Percentiles rank a stretch among this genome's conserved stretches.
phyloP scores from a whole-genome alignment of 2,329 filamentous ascomycete species.

The Verticillium albo-atrum region DNA sequence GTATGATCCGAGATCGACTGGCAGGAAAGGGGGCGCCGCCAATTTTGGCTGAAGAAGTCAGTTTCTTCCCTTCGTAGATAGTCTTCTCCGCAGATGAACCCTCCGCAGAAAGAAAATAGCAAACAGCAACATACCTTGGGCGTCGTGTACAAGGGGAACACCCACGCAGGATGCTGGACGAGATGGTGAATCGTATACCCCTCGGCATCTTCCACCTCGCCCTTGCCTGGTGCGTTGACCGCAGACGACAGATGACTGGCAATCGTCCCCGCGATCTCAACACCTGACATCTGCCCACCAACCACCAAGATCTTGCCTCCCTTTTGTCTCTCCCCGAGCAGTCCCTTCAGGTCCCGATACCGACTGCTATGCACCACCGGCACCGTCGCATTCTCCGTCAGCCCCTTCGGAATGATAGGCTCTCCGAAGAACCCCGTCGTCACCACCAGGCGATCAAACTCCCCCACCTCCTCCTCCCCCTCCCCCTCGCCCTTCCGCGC shows the following conservation, averaged over 20 bases:
- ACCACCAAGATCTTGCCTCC: slow-evolving; percentile 66
- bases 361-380: slow-evolving; percentile 65
- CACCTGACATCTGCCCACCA: slow-evolving; percentile 78
- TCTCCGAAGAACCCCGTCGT: slow-evolving; percentile 73
- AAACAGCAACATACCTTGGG: slow-evolving; percentile 35
- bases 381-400: slow-evolving; percentile 20
- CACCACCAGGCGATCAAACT: slow-evolving; percentile 69
- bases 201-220: slow-evolving; percentile 33
- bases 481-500: slow-evolving; percentile 30
- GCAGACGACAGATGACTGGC: slow-evolving; percentile 67
- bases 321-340: slow-evolving; percentile 35
- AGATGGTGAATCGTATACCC: slow-evolving; percentile 64
- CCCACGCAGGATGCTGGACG: slow-evolving; percentile 66
- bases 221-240: slow-evolving; percentile 44
- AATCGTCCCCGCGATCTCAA: slow-evolving; percentile 70
- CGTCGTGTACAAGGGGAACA: slow-evolving; percentile 57
- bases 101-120: too few species aligned
- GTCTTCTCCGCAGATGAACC: background rate
- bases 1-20: slow-evolving; percentile 68
- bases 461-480: slow-evolving; percentile 36
- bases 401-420: slow-evolving; percentile 41
- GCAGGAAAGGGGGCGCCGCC: slow-evolving; percentile 59
- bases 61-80: slow-evolving; percentile 14
- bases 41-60: slow-evolving; percentile 31
- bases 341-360: slow-evolving; percentile 50